These are phyloP conservation scores for Saururus chinensis DNA, from an alignment of 164 flowering plant species.

Conservation along the genomic window DNA sequence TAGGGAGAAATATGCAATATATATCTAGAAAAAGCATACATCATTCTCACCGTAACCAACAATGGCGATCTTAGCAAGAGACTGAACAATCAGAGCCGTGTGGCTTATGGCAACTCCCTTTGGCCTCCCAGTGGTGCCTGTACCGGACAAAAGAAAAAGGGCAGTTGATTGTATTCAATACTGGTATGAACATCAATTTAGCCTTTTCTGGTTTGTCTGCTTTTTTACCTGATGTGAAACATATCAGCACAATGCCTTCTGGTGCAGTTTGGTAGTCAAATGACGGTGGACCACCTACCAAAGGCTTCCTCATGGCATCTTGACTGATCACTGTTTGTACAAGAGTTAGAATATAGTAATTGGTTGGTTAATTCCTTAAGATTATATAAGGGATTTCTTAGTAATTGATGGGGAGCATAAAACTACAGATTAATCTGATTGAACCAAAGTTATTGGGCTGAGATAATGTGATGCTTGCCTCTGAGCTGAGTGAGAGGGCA, in stretches of 20 bases:
- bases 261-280: constrained; percentile 49
- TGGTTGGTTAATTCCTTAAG: too few relatives aligned
- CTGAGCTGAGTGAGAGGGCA: constrained; percentile 4
- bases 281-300: constrained; percentile 3
- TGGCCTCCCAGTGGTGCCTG: constrained; percentile 93
- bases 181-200: neutral
- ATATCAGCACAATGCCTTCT: constrained; percentile 56
- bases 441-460: neutral
- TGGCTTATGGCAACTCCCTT: constrained; percentile 81
- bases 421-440: too few relatives aligned
- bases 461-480: constrained; percentile 14
- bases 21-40: constrained; percentile 37
- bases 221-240: constrained; percentile 88
- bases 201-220: too few relatives aligned
- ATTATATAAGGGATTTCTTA: too few relatives aligned
- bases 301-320: constrained; percentile 21
- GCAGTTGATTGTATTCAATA: too few relatives aligned
- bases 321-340: constrained; percentile 28
- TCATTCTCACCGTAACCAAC: constrained; percentile 78
- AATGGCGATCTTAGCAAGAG: constrained; percentile 75
- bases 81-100: constrained; percentile 68
- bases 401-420: too few relatives aligned
- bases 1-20: neutral
- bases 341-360: neutral
- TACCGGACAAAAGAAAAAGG: neutral